Evolutionary conservation across 345 rosid species (phyloP).

Genomic region (Murraya koenigii): DNA sequence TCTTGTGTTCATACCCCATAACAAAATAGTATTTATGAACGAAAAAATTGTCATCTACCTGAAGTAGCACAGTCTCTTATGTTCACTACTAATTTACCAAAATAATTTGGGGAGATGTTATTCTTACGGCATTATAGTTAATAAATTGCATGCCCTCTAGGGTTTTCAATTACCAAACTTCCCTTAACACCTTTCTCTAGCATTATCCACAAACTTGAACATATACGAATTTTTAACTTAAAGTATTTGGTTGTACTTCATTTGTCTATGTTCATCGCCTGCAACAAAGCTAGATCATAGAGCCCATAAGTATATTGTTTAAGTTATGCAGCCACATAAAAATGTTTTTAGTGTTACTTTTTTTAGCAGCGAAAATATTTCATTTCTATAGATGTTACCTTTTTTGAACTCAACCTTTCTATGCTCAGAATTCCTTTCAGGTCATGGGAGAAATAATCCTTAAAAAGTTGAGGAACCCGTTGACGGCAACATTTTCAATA

Average conservation of each 20-base stretch:
- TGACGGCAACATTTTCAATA: no score
- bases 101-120: neutral
- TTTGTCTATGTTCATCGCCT: neutral
- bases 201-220: neutral
- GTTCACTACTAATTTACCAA: neutral
- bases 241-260: neutral
- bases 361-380: neutral
- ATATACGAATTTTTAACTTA: neutral
- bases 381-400: neutral
- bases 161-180: neutral
- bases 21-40: neutral
- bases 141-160: neutral
- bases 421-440: neutral
- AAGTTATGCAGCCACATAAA: neutral
- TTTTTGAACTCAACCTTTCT: neutral
- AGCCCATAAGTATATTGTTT: neutral
- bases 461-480: neutral
- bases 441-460: neutral
- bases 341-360: neutral
- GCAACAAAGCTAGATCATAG: neutral
- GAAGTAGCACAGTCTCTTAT: neutral
- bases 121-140: neutral
- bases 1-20: neutral
- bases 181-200: neutral
- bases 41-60: neutral